These are phyloP conservation scores for sweet orange (Citrus sinensis) DNA, from an alignment of 345 rosid genomes.

Conservation along the genomic window DNA sequence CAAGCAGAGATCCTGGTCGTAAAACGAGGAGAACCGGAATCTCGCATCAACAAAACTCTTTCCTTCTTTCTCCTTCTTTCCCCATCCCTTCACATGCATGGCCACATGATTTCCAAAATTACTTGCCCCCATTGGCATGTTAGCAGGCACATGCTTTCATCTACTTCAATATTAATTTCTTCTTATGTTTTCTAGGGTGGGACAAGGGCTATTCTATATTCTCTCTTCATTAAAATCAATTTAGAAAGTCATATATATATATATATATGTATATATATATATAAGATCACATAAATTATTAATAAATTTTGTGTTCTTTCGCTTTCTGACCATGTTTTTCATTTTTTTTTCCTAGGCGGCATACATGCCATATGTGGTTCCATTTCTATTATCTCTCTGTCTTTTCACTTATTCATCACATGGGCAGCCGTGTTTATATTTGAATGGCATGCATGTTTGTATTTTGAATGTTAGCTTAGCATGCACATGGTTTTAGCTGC, in stretches of 20 bases:
- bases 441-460: not conserved
- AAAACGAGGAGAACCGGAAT: no score
- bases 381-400: not conserved
- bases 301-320: not conserved
- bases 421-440: conserved; percentile 20
- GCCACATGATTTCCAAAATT: conserved; percentile 27
- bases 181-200: not conserved
- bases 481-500: conserved; percentile 3
- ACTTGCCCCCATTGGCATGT: conserved; percentile 25
- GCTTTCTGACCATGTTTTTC: not conserved
- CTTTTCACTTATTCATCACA: conserved; percentile 13
- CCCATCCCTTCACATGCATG: conserved; percentile 42
- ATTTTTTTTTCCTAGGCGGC: not conserved
- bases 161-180: not conserved
- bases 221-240: not conserved
- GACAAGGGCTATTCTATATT: not conserved
- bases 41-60: not conserved
- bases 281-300: not conserved
- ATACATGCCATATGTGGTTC: not conserved
- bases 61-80: not conserved
- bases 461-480: not conserved
- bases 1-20: no score
- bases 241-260: no score
- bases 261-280: not conserved
- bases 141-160: conserved; percentile 35